A percentile compares a stretch with the other conserved stretches of the same genome.
Evolutionary conservation across 495 filamentous ascomycete species (phyloP).

Genomic region (Hyaloscypha variabilis): DNA sequence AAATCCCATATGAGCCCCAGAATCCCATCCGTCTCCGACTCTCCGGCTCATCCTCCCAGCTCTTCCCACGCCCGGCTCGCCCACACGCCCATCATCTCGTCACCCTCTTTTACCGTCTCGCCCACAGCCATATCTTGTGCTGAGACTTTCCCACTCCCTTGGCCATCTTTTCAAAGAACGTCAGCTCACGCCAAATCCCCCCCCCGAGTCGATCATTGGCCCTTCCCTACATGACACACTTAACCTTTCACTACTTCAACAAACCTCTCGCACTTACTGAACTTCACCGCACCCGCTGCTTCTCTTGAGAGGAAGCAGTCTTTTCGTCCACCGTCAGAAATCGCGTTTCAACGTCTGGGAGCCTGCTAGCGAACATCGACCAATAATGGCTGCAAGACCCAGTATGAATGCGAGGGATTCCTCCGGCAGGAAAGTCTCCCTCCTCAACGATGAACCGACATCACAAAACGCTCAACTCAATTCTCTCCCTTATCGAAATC

Average conservation of each 20-base stretch:
- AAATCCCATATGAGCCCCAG: constrained; percentile 6
- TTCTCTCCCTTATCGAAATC: constrained; percentile 11
- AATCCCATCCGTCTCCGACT: not conserved
- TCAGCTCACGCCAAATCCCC: no score
- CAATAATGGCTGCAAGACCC: constrained; percentile 20
- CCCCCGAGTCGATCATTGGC: not conserved
- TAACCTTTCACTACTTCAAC: not conserved
- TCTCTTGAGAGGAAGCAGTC: not conserved
- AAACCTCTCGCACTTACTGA: not conserved
- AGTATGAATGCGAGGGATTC: constrained; percentile 53
- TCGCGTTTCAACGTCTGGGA: not conserved
- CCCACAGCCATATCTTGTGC: not conserved
- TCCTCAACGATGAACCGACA: constrained; percentile 53
- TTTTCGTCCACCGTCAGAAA: not conserved
- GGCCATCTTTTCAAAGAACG: not conserved
- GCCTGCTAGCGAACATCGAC: not conserved
- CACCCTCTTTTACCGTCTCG: not conserved
- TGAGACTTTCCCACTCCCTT: not conserved
- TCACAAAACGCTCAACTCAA: not conserved
- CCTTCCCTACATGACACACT: not conserved
- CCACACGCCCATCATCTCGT: not conserved
- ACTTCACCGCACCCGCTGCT: not conserved
- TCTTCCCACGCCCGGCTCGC: no score
- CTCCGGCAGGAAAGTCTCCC: constrained; percentile 51
- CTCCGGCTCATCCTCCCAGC: not conserved